Conservation (phyloP, 1,284 basidiomycete genomes). For the Blastosporella zonata region DNA sequence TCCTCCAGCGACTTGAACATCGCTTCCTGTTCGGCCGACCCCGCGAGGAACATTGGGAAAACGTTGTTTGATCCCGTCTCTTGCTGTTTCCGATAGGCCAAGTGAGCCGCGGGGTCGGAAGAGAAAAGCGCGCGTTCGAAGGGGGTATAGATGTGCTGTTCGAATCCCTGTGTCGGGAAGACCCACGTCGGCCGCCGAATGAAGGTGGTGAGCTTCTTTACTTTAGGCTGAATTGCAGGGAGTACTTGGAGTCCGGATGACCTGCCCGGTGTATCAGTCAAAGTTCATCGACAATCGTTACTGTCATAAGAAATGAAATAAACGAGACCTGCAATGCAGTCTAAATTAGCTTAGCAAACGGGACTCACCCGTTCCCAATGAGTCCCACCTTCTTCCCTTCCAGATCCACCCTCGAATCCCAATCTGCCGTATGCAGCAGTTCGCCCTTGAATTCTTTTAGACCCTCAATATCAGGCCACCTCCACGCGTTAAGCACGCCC, state of each 20-base stretch:
- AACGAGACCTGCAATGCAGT: neutral
- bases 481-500: constrained; percentile 33
- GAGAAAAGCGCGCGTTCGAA: constrained; percentile 26
- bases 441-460: constrained; percentile 39
- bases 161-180: constrained; percentile 23
- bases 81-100: constrained; percentile 26
- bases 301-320: neutral
- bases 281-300: neutral
- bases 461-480: constrained; percentile 40
- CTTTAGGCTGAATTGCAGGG: constrained; percentile 31
- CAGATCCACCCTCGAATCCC: constrained; percentile 39
- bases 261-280: constrained; percentile 14
- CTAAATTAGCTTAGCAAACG: neutral
- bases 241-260: constrained; percentile 37
- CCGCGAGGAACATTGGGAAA: constrained; percentile 24
- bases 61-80: constrained; percentile 21
- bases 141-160: constrained; percentile 25
- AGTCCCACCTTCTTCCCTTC: constrained; percentile 43
- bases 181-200: constrained; percentile 33
- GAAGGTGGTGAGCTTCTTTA: constrained; percentile 28
- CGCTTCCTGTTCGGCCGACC: constrained; percentile 24
- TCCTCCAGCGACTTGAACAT: constrained; percentile 13
- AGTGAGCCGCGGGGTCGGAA: constrained; percentile 22
- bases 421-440: constrained; percentile 46
- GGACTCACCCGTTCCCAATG: constrained; percentile 45